Percentiles rank a stretch among this genome's conserved stretches.
phyloP scores from a whole-genome alignment of 805 yeast genomes.

The Candida pseudofarinosa region DNA sequence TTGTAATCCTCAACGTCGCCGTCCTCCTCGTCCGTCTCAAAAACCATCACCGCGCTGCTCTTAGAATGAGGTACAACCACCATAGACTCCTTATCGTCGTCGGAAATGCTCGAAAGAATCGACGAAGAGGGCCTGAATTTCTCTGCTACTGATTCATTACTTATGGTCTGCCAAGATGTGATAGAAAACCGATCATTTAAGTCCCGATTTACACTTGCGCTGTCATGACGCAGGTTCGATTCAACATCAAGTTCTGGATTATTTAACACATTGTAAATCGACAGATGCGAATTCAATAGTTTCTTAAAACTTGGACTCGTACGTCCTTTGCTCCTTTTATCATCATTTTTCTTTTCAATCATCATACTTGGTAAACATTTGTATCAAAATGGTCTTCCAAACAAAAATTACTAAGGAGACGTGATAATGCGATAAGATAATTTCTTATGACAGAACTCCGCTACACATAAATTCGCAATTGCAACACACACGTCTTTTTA shows the following conservation, averaged over 20 bases:
- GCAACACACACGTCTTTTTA: background rate
- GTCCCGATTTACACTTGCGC: slow-evolving; percentile 2
- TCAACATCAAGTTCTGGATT: slow-evolving; percentile 37
- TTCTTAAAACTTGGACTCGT: slow-evolving; percentile 11
- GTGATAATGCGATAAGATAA: slow-evolving; percentile 1
- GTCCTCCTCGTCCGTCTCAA: slow-evolving; percentile 41
- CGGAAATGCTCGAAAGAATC: slow-evolving; percentile 25
- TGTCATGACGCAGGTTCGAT: slow-evolving; percentile 2
- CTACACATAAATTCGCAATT: background rate
- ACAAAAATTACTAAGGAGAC: background rate
- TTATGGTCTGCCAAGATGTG: slow-evolving; percentile 30
- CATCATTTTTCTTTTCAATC: background rate
- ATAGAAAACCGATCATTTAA: slow-evolving; percentile 12
- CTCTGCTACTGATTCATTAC: slow-evolving; percentile 16
- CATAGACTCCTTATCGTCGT: slow-evolving; percentile 20
- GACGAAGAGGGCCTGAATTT: slow-evolving; percentile 5
- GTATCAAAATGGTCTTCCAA: background rate
- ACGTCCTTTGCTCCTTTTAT: background rate
- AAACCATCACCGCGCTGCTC: slow-evolving; percentile 28
- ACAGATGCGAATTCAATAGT: slow-evolving; percentile 34
- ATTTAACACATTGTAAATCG: slow-evolving; percentile 34
- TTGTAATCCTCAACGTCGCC: slow-evolving; percentile 9
- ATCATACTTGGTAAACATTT: background rate
- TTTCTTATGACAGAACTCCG: background rate
- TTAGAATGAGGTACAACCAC: slow-evolving; percentile 19